Evolutionary conservation across 768 basidiomycete genomes (phyloP).

Genomic region (Trichaptum fuscoviolaceum): DNA sequence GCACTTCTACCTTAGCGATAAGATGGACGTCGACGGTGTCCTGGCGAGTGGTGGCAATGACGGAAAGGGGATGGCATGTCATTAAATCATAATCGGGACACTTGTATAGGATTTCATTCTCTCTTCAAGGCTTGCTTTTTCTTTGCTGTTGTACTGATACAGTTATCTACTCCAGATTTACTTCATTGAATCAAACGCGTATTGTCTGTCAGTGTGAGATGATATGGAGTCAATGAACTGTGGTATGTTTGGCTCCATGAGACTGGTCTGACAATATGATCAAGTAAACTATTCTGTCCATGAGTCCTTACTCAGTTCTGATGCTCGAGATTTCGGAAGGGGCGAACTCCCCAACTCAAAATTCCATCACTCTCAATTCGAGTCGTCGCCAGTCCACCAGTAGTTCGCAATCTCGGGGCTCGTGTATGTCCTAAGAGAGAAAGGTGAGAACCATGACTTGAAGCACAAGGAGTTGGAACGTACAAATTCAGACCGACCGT

Average conservation of each 20-base stretch:
- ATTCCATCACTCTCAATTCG: neutral
- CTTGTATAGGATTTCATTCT: neutral
- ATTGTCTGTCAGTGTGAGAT: neutral
- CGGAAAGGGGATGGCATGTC: slow-evolving; percentile 77
- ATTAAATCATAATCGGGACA: slow-evolving; percentile 32
- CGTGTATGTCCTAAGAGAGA: neutral
- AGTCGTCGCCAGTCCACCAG: neutral
- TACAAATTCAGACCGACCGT: neutral
- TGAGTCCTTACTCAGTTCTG: neutral
- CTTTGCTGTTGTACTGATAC: neutral
- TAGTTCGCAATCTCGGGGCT: neutral
- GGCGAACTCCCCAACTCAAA: neutral
- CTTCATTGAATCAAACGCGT: neutral
- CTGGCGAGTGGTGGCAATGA: slow-evolving; percentile 34
- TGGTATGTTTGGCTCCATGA: neutral
- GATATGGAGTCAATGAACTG: neutral
- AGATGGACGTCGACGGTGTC: slow-evolving; percentile 58
- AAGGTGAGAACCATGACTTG: neutral
- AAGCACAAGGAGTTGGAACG: neutral
- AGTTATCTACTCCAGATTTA: neutral
- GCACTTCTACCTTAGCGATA: slow-evolving; percentile 69
- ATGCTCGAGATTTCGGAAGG: neutral
- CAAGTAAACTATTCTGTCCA: neutral
- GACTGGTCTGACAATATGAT: neutral
- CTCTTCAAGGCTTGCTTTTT: neutral